Conservation (phyloP, 192 early-diverging fungal genomes). For the Irineochytrium annulatum region DNA sequence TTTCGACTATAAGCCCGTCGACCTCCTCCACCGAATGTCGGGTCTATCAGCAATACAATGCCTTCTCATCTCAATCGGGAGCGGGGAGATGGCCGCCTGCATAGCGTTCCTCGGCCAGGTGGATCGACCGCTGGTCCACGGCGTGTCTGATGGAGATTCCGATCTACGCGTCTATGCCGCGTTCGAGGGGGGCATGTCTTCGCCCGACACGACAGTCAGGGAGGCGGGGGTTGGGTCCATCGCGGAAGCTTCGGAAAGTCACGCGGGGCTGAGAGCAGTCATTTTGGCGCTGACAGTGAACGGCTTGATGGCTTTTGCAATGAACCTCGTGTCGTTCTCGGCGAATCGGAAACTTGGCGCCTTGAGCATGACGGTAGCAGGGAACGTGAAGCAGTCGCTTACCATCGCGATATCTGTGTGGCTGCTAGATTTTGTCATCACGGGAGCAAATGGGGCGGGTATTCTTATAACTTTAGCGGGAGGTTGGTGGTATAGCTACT, state of each 20-base stretch:
- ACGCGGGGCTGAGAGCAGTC: background rate
- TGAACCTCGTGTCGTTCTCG: constrained; percentile 81
- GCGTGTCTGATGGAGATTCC: too few relatives aligned
- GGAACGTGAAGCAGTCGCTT: constrained; percentile 29
- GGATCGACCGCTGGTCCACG: background rate
- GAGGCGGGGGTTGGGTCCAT: background rate
- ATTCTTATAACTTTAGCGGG: constrained; percentile 22
- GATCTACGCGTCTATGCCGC: too few relatives aligned
- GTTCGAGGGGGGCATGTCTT: background rate
- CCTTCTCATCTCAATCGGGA: constrained; percentile 53
- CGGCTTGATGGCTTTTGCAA: constrained; percentile 76
- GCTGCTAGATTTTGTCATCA: constrained; percentile 18
- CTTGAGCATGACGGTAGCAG: constrained; percentile 74
- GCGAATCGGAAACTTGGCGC: constrained; percentile 85
- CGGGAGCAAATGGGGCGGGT: constrained; percentile 15
- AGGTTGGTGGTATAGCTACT: constrained; percentile 20
- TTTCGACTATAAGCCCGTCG: constrained; percentile 75
- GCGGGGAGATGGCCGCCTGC: constrained; percentile 55
- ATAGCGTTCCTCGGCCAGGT: background rate
- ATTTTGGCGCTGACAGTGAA: constrained; percentile 62
- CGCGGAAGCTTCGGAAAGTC: background rate
- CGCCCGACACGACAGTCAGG: background rate
- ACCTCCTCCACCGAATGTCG: constrained; percentile 74
- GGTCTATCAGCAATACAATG: constrained; percentile 74
- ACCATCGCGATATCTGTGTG: constrained; percentile 23